phyloP scores from a whole-genome alignment of 1,284 basidiomycete genomes.

The Polyporus tsugae region DNA sequence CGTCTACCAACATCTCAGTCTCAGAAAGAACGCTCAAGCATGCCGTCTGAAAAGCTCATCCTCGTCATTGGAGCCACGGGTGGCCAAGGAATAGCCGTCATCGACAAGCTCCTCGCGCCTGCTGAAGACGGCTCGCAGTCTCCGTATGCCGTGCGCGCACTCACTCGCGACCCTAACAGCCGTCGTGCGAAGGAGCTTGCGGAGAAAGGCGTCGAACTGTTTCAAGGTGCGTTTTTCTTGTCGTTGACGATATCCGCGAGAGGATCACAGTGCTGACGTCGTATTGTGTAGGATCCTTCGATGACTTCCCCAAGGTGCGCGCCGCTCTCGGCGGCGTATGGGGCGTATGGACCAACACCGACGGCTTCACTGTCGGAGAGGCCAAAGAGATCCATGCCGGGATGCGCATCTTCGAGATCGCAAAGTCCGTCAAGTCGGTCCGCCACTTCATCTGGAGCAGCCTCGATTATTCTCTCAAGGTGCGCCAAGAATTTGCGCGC shows the following conservation, averaged over 20 bases:
- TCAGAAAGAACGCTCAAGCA: background rate
- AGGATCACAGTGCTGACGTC: too few species aligned
- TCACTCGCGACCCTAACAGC: conserved; percentile 53
- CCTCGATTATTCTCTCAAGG: conserved; percentile 54
- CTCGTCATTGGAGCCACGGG: conserved; percentile 62
- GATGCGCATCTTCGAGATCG: conserved; percentile 57
- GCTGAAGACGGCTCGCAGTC: conserved; percentile 49
- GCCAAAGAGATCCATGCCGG: conserved; percentile 51
- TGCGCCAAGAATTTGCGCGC: conserved; percentile 33
- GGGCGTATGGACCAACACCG: conserved; percentile 56
- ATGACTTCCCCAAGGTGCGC: conserved; percentile 44
- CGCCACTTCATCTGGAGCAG: conserved; percentile 59
- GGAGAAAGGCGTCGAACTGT: conserved; percentile 50
- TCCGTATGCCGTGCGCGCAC: conserved; percentile 54
- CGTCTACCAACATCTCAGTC: background rate
- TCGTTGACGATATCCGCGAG: too few species aligned
- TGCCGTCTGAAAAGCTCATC: conserved; percentile 49
- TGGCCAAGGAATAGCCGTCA: conserved; percentile 56
- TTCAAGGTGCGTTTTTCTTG: conserved; percentile 46
- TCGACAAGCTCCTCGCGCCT: conserved; percentile 51
- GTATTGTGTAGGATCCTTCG: conserved; percentile 32
- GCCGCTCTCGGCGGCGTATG: conserved; percentile 51
- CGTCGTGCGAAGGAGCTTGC: conserved; percentile 48
- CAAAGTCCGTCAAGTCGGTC: conserved; percentile 49
- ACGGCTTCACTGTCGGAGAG: conserved; percentile 55